A percentile compares a stretch with the other conserved stretches of the same genome.
phyloP scores from a whole-genome alignment of 441 rosid species.

The Erodium chrysanthum region DNA sequence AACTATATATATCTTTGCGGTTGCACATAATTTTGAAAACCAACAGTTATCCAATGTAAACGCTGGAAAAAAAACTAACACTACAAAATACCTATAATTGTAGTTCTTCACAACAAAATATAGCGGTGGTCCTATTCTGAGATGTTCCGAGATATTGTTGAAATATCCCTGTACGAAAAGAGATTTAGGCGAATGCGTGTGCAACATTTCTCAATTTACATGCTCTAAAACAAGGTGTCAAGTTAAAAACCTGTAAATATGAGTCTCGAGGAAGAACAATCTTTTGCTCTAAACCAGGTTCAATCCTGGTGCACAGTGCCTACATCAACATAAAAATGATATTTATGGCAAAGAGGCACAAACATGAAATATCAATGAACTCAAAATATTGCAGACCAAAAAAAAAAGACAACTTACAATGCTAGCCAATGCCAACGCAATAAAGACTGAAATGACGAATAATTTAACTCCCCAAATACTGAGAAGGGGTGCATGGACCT shows the following conservation, averaged over 20 bases:
- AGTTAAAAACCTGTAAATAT: slow-evolving; percentile 71
- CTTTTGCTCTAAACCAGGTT: slow-evolving; percentile 94
- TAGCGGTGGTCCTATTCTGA: slow-evolving; percentile 88
- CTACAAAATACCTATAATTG: slow-evolving; percentile 62
- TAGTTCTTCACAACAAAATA: slow-evolving; percentile 89
- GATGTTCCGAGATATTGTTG: slow-evolving; percentile 64
- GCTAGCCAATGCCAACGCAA: slow-evolving; percentile 71
- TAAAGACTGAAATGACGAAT: slow-evolving; percentile 56
- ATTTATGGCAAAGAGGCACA: slow-evolving; percentile 11
- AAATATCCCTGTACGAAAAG: slow-evolving; percentile 67
- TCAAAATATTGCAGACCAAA: slow-evolving; percentile 9
- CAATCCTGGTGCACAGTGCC: slow-evolving; percentile 80
- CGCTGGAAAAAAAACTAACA: not conserved
- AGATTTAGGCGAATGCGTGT: slow-evolving; percentile 16
- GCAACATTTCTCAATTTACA: slow-evolving; percentile 1
- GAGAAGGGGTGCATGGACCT: slow-evolving; percentile 79
- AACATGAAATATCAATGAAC: slow-evolving; percentile 15
- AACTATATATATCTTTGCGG: too few relatives aligned
- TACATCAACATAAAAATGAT: slow-evolving; percentile 18
- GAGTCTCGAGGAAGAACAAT: slow-evolving; percentile 96
- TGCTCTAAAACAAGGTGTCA: slow-evolving; percentile 16
- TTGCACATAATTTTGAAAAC: not conserved
- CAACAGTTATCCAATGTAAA: not conserved
- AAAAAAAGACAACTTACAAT: slow-evolving; percentile 49
- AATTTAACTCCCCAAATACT: slow-evolving; percentile 74